Conservation (phyloP, 768 basidiomycete species). For the Pulveroboletus frians region DNA sequence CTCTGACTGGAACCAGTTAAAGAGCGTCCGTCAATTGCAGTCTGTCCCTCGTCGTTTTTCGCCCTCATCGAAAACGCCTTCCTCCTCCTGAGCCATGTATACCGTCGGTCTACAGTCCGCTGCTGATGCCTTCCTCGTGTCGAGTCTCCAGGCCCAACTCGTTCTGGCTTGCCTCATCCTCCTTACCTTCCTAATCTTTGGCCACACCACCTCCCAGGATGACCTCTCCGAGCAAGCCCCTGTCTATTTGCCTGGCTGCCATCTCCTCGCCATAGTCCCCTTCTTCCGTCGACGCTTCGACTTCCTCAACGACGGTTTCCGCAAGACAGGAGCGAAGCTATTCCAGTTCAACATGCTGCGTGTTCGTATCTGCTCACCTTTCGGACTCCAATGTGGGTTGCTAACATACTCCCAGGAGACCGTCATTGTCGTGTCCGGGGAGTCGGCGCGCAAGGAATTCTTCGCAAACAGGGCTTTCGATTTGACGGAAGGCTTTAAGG, state of each 20-base stretch:
- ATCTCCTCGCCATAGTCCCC: slow-evolving; percentile 53
- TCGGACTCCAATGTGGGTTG: slow-evolving; percentile 9
- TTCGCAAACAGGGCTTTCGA: slow-evolving; percentile 68
- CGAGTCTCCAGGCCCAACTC: slow-evolving; percentile 31
- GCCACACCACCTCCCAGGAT: slow-evolving; percentile 38
- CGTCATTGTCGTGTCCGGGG: slow-evolving; percentile 73
- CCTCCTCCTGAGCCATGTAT: slow-evolving; percentile 33
- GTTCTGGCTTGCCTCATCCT: slow-evolving; percentile 31
- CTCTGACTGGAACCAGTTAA: slow-evolving; percentile 15
- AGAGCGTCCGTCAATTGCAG: slow-evolving; percentile 21
- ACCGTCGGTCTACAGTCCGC: slow-evolving; percentile 39
- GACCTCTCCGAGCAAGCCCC: slow-evolving; percentile 42
- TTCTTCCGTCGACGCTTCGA: slow-evolving; percentile 70
- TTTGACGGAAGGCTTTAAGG: slow-evolving; percentile 74
- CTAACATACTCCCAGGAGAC: slow-evolving; percentile 46
- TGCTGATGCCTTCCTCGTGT: slow-evolving; percentile 33
- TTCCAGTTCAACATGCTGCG: slow-evolving; percentile 68
- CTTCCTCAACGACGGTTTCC: slow-evolving; percentile 69
- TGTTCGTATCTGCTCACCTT: slow-evolving; percentile 38
- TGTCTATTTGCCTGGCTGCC: slow-evolving; percentile 51
- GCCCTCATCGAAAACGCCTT: slow-evolving; percentile 24
- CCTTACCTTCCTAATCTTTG: slow-evolving; percentile 38
- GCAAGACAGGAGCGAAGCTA: slow-evolving; percentile 56
- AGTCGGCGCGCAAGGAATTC: slow-evolving; percentile 62
- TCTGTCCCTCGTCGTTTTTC: slow-evolving; percentile 20